Base-by-base conservation (phyloP, 2,329 filamentous ascomycete species). In the Stylonectria norvegica region DNA sequence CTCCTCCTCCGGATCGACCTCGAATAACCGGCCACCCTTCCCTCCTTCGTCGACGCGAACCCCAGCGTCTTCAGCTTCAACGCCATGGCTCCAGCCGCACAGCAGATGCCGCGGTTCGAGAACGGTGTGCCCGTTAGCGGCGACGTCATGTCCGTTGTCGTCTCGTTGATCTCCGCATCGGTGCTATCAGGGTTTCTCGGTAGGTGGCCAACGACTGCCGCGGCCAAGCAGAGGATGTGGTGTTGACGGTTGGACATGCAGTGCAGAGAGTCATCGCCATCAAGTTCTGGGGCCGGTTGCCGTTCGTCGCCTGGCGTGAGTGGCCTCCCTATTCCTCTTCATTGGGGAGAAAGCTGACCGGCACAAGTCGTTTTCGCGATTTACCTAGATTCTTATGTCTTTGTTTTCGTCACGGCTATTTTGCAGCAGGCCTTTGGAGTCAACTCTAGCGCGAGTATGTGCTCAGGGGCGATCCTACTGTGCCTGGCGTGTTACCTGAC, bases 401-500 rank as follows among this genome's bases (percentile, higher is more conserved):
- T 84, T 51, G 75, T 81, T 10, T 70, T 79, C 47, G 71, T 70
- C 7, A 76, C 78, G 3, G 71, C 73, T 2, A 63, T 83, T 6
- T 54, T 83, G 7, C 71, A 79, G 40, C 72, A 77, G 45, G 74
- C 76, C 1, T 67, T 79, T 40, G 76, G 77, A 1, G 66, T 83
- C 36, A 76, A 80, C 45, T 67, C 65, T 12, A 75, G 68, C 16
- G 50, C 63, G 4, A 52, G 57, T 2, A 66, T 77, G 4, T 85
- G 80, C 55, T 71, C 77, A 31, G 70, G 72, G 5, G 76, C 78
- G 5, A 79, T 83, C 28, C 48, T 83, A 5, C 63, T 83, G 1
- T 84, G 80, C 55, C 65, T 84, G 2, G 62, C 72, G 5, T 83
- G 74, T 48, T 84, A 84, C 52, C 68, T 83, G 36, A 77, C 76